A percentile compares a stretch with the other conserved stretches of the same genome.
These are phyloP conservation scores for Filosporella fistucella DNA, from an alignment of 495 filamentous ascomycete genomes.

Conservation along the genomic window DNA sequence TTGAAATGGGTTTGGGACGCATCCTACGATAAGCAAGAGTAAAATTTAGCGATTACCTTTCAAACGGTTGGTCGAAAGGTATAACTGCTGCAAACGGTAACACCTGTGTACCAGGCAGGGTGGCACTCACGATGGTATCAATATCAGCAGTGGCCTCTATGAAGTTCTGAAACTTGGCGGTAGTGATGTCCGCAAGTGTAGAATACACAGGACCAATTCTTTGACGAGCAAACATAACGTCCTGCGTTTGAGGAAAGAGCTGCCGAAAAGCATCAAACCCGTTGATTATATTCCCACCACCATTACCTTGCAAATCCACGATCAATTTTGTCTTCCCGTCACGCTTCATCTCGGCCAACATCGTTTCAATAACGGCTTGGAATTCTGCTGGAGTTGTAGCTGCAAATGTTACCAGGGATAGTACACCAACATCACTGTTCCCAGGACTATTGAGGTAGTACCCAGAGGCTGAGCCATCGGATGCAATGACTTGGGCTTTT, in stretches of 20 bases:
- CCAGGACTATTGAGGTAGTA: conserved; percentile 2
- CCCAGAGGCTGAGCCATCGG: neutral
- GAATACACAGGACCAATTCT: conserved; percentile 7
- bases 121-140: too few species aligned
- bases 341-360: neutral
- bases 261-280: conserved; percentile 29
- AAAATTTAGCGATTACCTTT: too few species aligned
- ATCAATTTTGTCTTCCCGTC: conserved; percentile 22
- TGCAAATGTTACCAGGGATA: neutral
- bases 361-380: conserved; percentile 6
- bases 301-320: conserved; percentile 28
- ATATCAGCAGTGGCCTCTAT: neutral
- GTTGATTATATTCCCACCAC: conserved; percentile 26
- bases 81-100: too few species aligned
- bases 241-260: conserved; percentile 27
- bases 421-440: conserved; percentile 3
- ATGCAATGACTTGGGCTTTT: neutral
- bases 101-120: too few species aligned
- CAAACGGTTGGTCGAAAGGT: neutral
- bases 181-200: neutral
- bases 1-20: conserved; percentile 1
- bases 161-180: neutral
- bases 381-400: conserved; percentile 2
- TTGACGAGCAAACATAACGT: conserved; percentile 12
- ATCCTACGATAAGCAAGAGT: too few species aligned